These are phyloP conservation scores for Schizonepeta tenuifolia DNA, from an alignment of 257 asterid species.

Conservation along the genomic window DNA sequence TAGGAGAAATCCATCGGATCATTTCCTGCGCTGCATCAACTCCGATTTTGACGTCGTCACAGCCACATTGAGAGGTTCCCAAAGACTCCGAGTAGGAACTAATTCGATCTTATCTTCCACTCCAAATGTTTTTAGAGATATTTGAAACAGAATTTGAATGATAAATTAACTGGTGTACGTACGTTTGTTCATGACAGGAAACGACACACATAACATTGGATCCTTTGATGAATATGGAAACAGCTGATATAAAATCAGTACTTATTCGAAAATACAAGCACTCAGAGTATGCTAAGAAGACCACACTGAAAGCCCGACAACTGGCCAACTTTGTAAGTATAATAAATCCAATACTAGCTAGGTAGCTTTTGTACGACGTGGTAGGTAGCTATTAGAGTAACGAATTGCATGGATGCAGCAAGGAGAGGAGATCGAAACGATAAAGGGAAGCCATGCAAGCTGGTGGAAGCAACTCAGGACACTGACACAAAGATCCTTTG, in stretches of 20 bases:
- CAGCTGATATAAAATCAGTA: slow-evolving; percentile 69
- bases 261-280: slow-evolving; percentile 68
- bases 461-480: slow-evolving; percentile 88
- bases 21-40: slow-evolving; percentile 88
- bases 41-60: slow-evolving; percentile 87
- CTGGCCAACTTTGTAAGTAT: slow-evolving; percentile 56
- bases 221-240: slow-evolving; percentile 72
- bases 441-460: slow-evolving; percentile 86
- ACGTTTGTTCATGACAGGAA: slow-evolving; percentile 48
- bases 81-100: slow-evolving; percentile 65
- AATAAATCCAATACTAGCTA: neutral
- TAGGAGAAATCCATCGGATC: slow-evolving; percentile 94
- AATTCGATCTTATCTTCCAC: no score
- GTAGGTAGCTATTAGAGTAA: neutral
- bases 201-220: slow-evolving; percentile 49
- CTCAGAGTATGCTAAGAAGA: slow-evolving; percentile 61
- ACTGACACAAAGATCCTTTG: slow-evolving; percentile 72
- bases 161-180: no score
- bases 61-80: slow-evolving; percentile 83
- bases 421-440: slow-evolving; percentile 56
- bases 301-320: slow-evolving; percentile 53
- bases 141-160: no score
- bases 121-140: no score
- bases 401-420: slow-evolving; percentile 49
- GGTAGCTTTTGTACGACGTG: no score